Evolutionary conservation across 495 filamentous ascomycete genomes (phyloP).

Genomic region (Lentithecium fluviatile): DNA sequence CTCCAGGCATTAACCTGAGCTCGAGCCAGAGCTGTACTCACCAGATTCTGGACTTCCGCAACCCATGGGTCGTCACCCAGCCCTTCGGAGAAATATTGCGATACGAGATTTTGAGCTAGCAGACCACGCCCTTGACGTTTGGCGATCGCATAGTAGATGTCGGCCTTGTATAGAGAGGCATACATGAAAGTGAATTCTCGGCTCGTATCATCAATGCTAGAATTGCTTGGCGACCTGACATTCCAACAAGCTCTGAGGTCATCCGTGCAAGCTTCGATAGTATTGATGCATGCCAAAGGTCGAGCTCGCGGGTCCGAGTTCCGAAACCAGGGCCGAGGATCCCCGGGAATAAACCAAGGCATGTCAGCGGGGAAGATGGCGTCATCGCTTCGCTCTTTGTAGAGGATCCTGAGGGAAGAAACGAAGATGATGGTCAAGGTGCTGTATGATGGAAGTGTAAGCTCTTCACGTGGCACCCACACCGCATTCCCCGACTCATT

Average conservation of each 20-base stretch:
- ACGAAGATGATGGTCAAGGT: not conserved
- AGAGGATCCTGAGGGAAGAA: not conserved
- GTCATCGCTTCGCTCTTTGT: not conserved
- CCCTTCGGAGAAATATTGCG: not conserved
- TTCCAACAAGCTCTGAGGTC: not conserved
- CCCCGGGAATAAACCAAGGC: not conserved
- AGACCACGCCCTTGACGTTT: not conserved
- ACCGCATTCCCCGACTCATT: too few species aligned
- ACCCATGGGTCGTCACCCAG: not conserved
- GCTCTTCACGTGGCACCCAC: too few species aligned
- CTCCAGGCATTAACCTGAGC: slow-evolving; percentile 30
- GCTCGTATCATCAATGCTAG: not conserved
- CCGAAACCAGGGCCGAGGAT: not conserved
- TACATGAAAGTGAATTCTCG: not conserved
- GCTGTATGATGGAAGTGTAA: not conserved
- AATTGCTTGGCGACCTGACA: not conserved
- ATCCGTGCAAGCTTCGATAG: not conserved
- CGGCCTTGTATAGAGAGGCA: not conserved
- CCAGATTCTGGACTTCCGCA: slow-evolving; percentile 26
- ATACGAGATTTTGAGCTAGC: not conserved
- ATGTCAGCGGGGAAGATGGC: not conserved
- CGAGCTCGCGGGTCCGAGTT: not conserved
- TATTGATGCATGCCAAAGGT: not conserved
- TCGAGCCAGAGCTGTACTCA: slow-evolving; percentile 35
- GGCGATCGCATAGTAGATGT: not conserved